Evolutionary conservation across 2,329 filamentous ascomycete genomes (phyloP), one percentile per base, ranked within the genome.

Genomic region (Arthrobotrys pseudoclavata): DNA sequence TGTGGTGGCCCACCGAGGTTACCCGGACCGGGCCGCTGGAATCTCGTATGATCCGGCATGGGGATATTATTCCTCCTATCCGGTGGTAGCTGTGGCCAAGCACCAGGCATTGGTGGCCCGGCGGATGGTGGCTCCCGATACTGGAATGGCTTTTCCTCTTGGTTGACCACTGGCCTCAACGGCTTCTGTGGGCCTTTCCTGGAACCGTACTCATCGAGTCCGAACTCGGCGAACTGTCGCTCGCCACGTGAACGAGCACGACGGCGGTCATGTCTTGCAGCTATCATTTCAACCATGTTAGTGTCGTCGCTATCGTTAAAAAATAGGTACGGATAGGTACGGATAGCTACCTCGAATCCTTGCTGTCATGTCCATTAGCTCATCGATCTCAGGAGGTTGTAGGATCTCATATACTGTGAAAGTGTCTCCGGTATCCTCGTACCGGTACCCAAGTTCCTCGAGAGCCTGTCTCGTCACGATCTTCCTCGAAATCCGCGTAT

Each of bases 401-500:
- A 78, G 37, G 34, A 78, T 61, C 26, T 71, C 69, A 50, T 72
- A 72, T 13, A 78, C 68, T 2, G 75, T 78, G 13, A 78, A 78
- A 10, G 68, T 78, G 24, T 78, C 75, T 4, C 75, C 91, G 0
- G 92, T 96, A 86, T 97, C 94, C 83, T 97, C 93, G 82, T 91
- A 97, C 75, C 92, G 90, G 83, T 97, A 97, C 1, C 92, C 92
- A 82, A 91, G 85, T 81, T 91, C 87, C 80, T 96, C 91, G 79
- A 97, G 92, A 20, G 95, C 95, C 83, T 97, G 93, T 62, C 91
- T 90, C 74, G 91, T 87, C 9, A 98, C 93, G 47, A 97, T 85
- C 81, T 97, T 94, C 84, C 96, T 97, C 53, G 94, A 96, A 80
- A 98, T 93, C 84, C 97, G 94, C 0, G 95, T 98, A 50, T 78